Percentiles rank a stretch among this genome's conserved stretches.
Conservation (phyloP, 2,329 filamentous ascomycete genomes). For the Beauveria caledonica region DNA sequence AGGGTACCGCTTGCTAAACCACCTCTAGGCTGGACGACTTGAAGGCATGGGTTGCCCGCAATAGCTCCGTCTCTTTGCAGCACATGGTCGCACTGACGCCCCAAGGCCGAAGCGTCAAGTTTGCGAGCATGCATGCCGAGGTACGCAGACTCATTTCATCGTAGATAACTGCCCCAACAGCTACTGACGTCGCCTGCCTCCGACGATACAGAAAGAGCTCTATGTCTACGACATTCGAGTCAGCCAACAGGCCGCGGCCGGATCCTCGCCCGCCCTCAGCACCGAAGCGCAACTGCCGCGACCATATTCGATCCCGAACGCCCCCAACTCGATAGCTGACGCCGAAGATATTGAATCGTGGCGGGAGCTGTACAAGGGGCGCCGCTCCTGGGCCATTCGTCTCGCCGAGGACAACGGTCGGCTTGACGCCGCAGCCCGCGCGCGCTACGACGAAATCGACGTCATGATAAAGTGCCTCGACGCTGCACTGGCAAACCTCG, state of each 20-base stretch:
- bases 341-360: constrained; percentile 78
- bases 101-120: constrained; percentile 75
- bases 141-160: constrained; percentile 35
- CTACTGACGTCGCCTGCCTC: constrained; percentile 8
- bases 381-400: constrained; percentile 69
- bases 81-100: constrained; percentile 83
- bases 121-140: constrained; percentile 72
- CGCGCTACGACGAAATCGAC: constrained; percentile 63
- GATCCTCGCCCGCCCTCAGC: constrained; percentile 33
- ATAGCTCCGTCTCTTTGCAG: constrained; percentile 63
- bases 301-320: constrained; percentile 50
- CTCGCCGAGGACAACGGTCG: constrained; percentile 60
- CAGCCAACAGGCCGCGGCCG: constrained; percentile 48
- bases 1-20: constrained; percentile 15
- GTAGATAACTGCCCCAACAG: not conserved
- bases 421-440: constrained; percentile 54
- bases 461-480: constrained; percentile 73
- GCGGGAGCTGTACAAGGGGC: constrained; percentile 75
- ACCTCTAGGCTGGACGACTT: constrained; percentile 67
- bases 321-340: constrained; percentile 77
- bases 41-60: constrained; percentile 68
- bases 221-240: constrained; percentile 85
- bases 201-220: constrained; percentile 64
- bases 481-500: constrained; percentile 78
- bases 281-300: constrained; percentile 43